A percentile compares a stretch with the other conserved stretches of the same genome.
Evolutionary conservation across 352 stramenopile species (phyloP).

Genomic region (Blastocystis sp.): DNA sequence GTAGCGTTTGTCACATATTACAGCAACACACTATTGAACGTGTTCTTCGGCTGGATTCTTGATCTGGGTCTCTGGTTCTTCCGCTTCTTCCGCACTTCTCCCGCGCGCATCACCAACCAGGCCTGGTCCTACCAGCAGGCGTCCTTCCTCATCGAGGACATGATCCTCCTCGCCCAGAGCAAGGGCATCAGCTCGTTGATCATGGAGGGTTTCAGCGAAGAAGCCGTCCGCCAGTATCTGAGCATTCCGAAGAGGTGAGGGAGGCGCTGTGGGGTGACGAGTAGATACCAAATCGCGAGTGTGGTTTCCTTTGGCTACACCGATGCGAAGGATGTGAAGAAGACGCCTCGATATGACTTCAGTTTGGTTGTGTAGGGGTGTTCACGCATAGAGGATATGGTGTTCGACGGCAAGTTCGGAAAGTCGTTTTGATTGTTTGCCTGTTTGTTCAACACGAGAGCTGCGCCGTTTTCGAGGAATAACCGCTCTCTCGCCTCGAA

Average conservation of each 20-base stretch:
- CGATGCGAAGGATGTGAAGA: conserved; percentile 5
- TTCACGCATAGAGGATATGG: conserved; percentile 18
- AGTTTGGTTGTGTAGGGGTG: not conserved
- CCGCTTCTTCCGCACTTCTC: conserved; percentile 25
- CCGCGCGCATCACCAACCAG: conserved; percentile 6
- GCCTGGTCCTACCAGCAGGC: conserved; percentile 63
- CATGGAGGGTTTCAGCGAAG: conserved; percentile 64
- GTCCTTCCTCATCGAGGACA: conserved; percentile 49
- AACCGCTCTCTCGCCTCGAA: not conserved
- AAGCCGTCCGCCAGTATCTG: conserved; percentile 3
- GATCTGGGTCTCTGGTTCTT: conserved; percentile 12
- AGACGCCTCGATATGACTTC: conserved; percentile 11
- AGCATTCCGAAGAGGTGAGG: conserved; percentile 30
- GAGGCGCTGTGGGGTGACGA: not conserved
- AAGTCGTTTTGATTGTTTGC: conserved; percentile 32
- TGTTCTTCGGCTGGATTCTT: conserved; percentile 63
- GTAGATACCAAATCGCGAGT: conserved; percentile 44
- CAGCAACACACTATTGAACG: conserved; percentile 11
- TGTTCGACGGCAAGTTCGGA: conserved; percentile 41
- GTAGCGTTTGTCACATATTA: conserved; percentile 35
- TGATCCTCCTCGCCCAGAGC: conserved; percentile 53
- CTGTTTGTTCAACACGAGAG: not conserved
- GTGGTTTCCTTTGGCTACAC: conserved; percentile 65
- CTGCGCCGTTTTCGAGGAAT: not conserved
- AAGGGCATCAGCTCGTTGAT: conserved; percentile 64